phyloP scores from a whole-genome alignment of 345 rosid genomes.

The Laguncularia racemosa region DNA sequence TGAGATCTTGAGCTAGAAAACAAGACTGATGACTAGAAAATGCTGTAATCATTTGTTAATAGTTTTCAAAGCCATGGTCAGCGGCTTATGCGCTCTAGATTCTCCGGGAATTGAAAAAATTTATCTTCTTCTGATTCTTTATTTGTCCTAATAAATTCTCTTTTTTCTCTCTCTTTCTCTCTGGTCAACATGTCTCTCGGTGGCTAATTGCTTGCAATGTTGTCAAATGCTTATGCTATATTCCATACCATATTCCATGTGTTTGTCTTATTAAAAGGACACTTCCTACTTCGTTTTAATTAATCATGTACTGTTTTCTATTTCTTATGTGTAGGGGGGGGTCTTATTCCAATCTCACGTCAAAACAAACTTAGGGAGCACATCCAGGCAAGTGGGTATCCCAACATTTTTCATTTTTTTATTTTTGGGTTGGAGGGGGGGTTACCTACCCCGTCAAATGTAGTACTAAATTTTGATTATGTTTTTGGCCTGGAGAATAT shows the following conservation, averaged over 20 bases:
- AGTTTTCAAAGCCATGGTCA: constrained; percentile 58
- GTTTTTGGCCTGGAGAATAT: constrained; percentile 3
- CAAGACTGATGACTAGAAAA: constrained; percentile 9
- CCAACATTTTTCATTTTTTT: neutral
- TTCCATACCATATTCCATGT: constrained; percentile 89
- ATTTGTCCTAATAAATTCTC: constrained; percentile 23
- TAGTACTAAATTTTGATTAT: too few relatives aligned
- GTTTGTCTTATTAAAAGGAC: constrained; percentile 59
- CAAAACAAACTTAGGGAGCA: constrained; percentile 6
- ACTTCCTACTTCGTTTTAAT: neutral
- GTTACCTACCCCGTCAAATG: constrained; percentile 1
- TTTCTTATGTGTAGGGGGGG: neutral
- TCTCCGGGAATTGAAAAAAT: constrained; percentile 55
- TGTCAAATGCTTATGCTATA: constrained; percentile 48
- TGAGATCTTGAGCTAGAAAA: constrained; percentile 1
- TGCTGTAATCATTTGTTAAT: constrained; percentile 23
- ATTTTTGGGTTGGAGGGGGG: too few relatives aligned
- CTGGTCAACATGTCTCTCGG: constrained; percentile 30
- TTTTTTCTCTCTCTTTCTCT: constrained; percentile 12
- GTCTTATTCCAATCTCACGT: constrained; percentile 10
- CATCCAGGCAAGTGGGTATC: constrained; percentile 1
- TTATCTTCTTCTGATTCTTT: constrained; percentile 13
- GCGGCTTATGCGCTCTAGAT: constrained; percentile 99
- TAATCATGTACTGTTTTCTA: neutral
- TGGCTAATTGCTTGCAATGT: constrained; percentile 28